Evolutionary conservation across 2,329 filamentous ascomycete genomes (phyloP), one percentile per base, ranked within the genome.

Genomic region (Hortaea werneckii): DNA sequence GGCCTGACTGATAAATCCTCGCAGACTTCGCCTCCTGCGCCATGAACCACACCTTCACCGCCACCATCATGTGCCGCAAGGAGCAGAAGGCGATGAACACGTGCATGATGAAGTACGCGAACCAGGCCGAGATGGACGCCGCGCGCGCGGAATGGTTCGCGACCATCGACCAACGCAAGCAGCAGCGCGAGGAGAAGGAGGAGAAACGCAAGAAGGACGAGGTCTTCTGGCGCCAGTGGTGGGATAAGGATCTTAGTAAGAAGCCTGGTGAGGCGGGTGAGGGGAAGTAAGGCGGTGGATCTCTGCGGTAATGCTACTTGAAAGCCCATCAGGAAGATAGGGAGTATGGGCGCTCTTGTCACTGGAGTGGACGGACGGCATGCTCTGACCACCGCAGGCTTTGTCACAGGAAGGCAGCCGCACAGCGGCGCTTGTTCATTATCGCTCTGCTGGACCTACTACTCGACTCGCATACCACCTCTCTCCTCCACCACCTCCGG

Each of bases 121-220:
- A 86, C 53, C 85, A 82, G 52, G 80, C 77, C 45, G 87, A 94
- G 64, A 78, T 94, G 66, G 92, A 98, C 69, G 81, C 80, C 26
- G 92, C 92, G 52, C 75, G 92, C 43, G 85, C 88, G 66, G 88
- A 96, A 64, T 98, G 92, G 92, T 96, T 96, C 65, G 79, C 80
- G 43, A 75, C 78, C 52, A 77, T 86, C 43, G 73, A 86, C 56
- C 79, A 87, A 68, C 75, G 89, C 46, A 77, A 80, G 57, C 71
- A 70, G 47, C 79, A 83, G 65, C 71, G 80, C 34, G 82, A 87
- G 65, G 73, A 75, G 51, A 68, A 70, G 50, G 70, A 70, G 53
- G 54, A 59, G 49, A 64, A 66, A 56, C 66, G 68, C 51, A 54
- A 58, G 50, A 58, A 67, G 54, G 62, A 67, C 48, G 67, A 70